phyloP scores from a whole-genome alignment of 139 green algal species.

The Chlorella sp. region DNA sequence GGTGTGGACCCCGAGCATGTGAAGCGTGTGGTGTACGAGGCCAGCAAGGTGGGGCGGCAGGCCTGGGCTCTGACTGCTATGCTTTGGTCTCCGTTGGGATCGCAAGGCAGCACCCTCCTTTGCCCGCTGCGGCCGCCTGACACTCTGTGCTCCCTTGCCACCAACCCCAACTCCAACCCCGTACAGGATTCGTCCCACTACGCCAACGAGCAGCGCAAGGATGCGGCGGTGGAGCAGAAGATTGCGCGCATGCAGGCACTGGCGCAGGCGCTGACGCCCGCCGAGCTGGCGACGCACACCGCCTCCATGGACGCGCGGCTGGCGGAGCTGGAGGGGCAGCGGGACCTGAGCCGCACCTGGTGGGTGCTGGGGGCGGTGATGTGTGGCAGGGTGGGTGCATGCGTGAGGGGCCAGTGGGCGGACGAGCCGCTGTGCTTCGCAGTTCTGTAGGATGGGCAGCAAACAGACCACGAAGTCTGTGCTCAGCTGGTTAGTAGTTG shows the following conservation, averaged over 20 bases:
- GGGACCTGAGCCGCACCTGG: slow-evolving; percentile 71
- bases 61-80: too few relatives aligned
- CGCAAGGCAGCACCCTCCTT: too few relatives aligned
- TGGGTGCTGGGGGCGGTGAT: too few relatives aligned
- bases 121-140: too few relatives aligned
- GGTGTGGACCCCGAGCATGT: slow-evolving; percentile 70
- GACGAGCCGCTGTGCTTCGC: too few relatives aligned
- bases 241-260: slow-evolving; percentile 60
- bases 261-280: slow-evolving; percentile 31
- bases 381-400: not conserved
- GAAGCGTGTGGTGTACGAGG: slow-evolving; percentile 91
- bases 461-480: too few relatives aligned
- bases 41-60: slow-evolving; percentile 81
- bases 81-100: too few relatives aligned
- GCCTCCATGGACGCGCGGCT: slow-evolving; percentile 65
- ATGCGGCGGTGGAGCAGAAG: slow-evolving; percentile 57
- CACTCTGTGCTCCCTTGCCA: not conserved
- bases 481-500: too few relatives aligned
- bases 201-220: slow-evolving; percentile 94
- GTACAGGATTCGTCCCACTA: slow-evolving; percentile 84
- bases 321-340: slow-evolving; percentile 67
- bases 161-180: not conserved
- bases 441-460: too few relatives aligned
- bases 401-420: too few relatives aligned
- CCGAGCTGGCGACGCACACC: slow-evolving; percentile 60